phyloP scores from a whole-genome alignment of 768 basidiomycete species.

The Termitomyces titanicus region DNA sequence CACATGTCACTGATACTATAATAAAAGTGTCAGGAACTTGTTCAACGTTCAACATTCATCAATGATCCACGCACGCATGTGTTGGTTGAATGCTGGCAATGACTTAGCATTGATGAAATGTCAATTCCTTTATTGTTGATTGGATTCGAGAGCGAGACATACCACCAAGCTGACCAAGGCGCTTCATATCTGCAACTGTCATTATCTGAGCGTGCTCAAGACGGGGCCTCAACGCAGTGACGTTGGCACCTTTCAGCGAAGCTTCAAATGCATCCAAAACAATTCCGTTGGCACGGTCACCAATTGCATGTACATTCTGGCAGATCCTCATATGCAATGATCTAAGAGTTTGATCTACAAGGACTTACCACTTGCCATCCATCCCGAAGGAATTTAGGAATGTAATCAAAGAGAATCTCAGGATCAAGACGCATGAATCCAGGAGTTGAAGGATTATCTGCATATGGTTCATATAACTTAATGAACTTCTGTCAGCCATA shows the following conservation, averaged over 20 bases:
- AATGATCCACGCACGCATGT: conserved; percentile 59
- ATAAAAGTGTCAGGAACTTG: conserved; percentile 2
- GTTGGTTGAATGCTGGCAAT: conserved; percentile 91
- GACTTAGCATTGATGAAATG: conserved; percentile 40
- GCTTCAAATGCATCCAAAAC: conserved; percentile 82
- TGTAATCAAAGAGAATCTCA: conserved; percentile 55
- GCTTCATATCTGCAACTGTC: conserved; percentile 66
- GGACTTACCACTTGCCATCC: conserved; percentile 87
- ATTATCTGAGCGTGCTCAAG: conserved; percentile 93
- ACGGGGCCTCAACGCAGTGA: conserved; percentile 67
- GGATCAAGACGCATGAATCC: conserved; percentile 76
- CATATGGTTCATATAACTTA: conserved; percentile 78
- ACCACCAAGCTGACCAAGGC: conserved; percentile 81
- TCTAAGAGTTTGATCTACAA: not conserved
- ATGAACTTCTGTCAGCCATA: conserved; percentile 1
- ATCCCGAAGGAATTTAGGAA: conserved; percentile 69
- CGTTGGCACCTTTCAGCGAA: conserved; percentile 55
- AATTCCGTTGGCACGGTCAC: conserved; percentile 83
- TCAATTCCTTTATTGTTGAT: not conserved
- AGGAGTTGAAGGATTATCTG: conserved; percentile 68
- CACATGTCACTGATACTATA: conserved; percentile 81
- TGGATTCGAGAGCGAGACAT: conserved; percentile 16
- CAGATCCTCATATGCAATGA: not conserved
- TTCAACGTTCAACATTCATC: not conserved
- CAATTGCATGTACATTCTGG: conserved; percentile 86